Base-by-base conservation (phyloP, 257 asterid genomes). In the Craterostigma plantagineum region DNA sequence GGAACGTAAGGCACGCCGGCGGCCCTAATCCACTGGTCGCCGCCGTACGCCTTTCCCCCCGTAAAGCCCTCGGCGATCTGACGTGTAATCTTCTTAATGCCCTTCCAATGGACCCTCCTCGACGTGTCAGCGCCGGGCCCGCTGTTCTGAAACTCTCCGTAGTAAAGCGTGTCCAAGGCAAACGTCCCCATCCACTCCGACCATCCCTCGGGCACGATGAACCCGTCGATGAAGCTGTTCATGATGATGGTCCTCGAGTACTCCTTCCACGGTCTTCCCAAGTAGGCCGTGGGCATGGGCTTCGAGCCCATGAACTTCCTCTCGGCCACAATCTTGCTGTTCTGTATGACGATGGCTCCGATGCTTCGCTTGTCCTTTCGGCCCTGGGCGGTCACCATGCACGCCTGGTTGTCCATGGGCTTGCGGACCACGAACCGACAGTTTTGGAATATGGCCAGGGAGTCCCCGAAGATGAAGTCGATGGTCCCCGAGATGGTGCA, bases 371-470 rank as follows among this genome's bases (percentile, higher is more conserved):
- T 42, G 0, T 55, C 69, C 3, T 33, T 7, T n/a, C 85, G 61
- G 16, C 82, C 87, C 5, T 78, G 77, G 18, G 86, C 86, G 0
- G 85, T 75, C 43, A 78, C 60, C 69, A 62, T 62, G 60, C 75
- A 62, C 0, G 18, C 50, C 34, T 78, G 79, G 44, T 16, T 23
- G 2, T 4, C 42, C 18, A 17, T 34, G 7, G 86, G 86, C 33
- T 56, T 57, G 16, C 79, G 71, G 34, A 70, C 76, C 1, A 61
- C 4, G 54, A 79, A 38, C 0, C 18, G 42, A 73, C 92, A 72
- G 63, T 70, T 59, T 34, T 79, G 87, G 61, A 75, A 57, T 37
- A 79, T 35, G 8, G 71, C 47, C 0, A 54, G 33, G 0, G 75
- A 64, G 14, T 71, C 65, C 4, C 92, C 92, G 23, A 63, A 78